Conservation (phyloP, 2,329 filamentous ascomycete species). For the Alternaria incomplexa region DNA sequence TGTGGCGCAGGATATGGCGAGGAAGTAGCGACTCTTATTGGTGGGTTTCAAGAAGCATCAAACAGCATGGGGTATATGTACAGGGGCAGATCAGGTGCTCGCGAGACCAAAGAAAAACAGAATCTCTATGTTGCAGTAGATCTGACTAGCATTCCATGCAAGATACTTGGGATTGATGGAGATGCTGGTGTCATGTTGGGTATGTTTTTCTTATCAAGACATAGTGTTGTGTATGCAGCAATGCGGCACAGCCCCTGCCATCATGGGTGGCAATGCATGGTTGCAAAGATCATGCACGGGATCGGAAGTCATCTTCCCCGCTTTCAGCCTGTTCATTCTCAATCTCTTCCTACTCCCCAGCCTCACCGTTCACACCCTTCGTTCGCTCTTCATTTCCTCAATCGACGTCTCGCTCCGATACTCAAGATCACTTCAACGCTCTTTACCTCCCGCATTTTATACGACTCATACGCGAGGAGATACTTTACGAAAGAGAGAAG, state of each 20-base stretch:
- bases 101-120: not conserved
- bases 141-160: not conserved
- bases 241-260: not conserved
- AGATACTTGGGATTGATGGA: not conserved
- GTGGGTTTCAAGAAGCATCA: not conserved
- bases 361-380: not conserved
- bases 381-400: too few species aligned
- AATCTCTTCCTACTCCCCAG: not conserved
- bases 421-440: not conserved
- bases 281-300: not conserved
- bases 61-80: not conserved
- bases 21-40: not conserved
- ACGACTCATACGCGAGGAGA: too few species aligned
- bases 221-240: not conserved
- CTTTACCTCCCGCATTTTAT: too few species aligned
- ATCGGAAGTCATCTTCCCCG: not conserved
- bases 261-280: not conserved
- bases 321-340: not conserved
- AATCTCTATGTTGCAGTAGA: not conserved
- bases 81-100: not conserved
- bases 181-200: not conserved
- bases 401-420: not conserved
- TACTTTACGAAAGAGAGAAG: too few species aligned
- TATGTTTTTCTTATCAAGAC: not conserved
- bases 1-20: slow-evolving; percentile 27